A percentile compares a stretch with the other conserved stretches of the same genome.
Evolutionary conservation across 495 filamentous ascomycete species (phyloP).

Genomic region (Podospora bellae-mahoneyi): DNA sequence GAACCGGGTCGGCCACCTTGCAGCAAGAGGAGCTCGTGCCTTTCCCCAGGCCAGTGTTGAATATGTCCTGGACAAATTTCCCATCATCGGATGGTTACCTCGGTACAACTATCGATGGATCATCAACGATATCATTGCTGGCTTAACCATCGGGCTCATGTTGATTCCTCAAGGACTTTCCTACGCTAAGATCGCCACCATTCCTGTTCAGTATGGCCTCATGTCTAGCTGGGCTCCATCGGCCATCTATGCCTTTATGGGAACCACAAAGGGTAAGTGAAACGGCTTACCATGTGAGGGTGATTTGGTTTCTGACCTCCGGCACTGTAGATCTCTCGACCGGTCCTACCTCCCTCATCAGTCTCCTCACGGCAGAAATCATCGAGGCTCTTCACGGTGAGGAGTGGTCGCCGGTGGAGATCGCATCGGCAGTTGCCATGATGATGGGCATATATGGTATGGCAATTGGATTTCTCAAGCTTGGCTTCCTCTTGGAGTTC

Average conservation of each 20-base stretch:
- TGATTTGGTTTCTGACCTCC: not conserved
- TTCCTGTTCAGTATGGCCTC: slow-evolving; percentile 51
- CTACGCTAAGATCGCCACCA: slow-evolving; percentile 52
- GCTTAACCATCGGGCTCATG: slow-evolving; percentile 50
- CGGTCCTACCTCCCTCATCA: slow-evolving; percentile 52
- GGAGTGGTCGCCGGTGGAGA: slow-evolving; percentile 38
- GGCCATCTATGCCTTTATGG: slow-evolving; percentile 51
- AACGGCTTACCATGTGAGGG: not conserved
- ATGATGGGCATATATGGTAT: slow-evolving; percentile 52
- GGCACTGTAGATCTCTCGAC: slow-evolving; percentile 42
- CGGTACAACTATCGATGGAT: slow-evolving; percentile 48
- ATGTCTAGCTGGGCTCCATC: slow-evolving; percentile 53
- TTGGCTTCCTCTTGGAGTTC: slow-evolving; percentile 52
- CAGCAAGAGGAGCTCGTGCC: slow-evolving; percentile 28
- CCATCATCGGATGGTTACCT: slow-evolving; percentile 52
- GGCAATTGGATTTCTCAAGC: slow-evolving; percentile 47
- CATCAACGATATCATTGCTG: slow-evolving; percentile 48
- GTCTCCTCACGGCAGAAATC: slow-evolving; percentile 49
- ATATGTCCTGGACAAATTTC: slow-evolving; percentile 51
- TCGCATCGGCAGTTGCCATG: slow-evolving; percentile 49
- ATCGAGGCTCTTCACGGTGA: slow-evolving; percentile 39
- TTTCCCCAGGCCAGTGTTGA: slow-evolving; percentile 39
- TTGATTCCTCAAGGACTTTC: slow-evolving; percentile 51
- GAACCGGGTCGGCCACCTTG: slow-evolving; percentile 35
- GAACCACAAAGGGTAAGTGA: slow-evolving; percentile 49